Evolutionary conservation across 257 asterid genomes (phyloP), one percentile per base, ranked within the genome.

Genomic region (Solanum piurae): DNA sequence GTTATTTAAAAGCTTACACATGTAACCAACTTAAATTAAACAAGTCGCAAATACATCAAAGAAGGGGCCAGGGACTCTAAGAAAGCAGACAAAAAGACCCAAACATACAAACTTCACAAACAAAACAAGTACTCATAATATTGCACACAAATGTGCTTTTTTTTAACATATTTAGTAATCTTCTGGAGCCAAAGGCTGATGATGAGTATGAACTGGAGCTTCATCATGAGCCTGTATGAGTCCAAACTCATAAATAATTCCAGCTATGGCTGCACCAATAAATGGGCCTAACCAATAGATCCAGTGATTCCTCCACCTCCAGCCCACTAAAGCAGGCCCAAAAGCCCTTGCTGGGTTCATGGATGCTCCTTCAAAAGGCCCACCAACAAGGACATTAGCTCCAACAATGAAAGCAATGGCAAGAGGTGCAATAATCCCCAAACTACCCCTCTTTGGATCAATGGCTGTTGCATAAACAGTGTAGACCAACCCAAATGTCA

Each of bases 231-330:
- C 16, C 44, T 92, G 96, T 84, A 96, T 92, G 46, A 97, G 83
- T 10, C 96, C 98, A 20, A 90, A 97, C 91, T 97, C 99, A 84
- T 95, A 97, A 0, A 95, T 85, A 5, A 97, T 55, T 2, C 95
- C 99, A 0, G 98, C 92, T n/a, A 96, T 2, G 0, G 92, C 99
- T 0, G 98, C 99, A 13, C 99, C 99, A 0, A 97, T 55, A 16
- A 97, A 97, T 1, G 99, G 99, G 0, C 99, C 99, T 31, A 97
- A 21, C 99, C 99, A 96, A 52, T 94, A 97, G 91, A 97, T 89
- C 99, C 99, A 96, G 36, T 97, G 99, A 89, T 94, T 33, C 55
- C 71, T 89, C 99, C 99, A 97, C 85, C 99, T 92, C 99, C 99
- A 97, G 0, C 99, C 99, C 46, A 96, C 95, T 38, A 97, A 83